Percentiles rank a stretch among this genome's conserved stretches.
Evolutionary conservation across 1,284 basidiomycete species (phyloP).

Genomic region (Cronartium quercuum): DNA sequence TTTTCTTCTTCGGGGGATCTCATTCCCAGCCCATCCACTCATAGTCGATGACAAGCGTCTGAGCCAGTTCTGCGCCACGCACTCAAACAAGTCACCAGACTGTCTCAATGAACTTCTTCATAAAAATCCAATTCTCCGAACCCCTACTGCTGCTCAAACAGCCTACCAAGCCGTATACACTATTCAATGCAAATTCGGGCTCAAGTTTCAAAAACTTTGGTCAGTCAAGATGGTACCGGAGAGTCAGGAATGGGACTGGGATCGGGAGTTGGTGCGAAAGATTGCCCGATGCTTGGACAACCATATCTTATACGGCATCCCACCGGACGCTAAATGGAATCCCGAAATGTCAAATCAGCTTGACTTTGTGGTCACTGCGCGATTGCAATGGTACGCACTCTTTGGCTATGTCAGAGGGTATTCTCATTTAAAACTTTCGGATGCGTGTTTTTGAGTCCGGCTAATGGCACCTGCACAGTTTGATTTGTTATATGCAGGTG

Average conservation of each 20-base stretch:
- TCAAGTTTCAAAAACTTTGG: background rate
- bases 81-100: background rate
- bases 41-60: slow-evolving; percentile 9
- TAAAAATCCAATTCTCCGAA: background rate
- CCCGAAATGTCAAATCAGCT: background rate
- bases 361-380: background rate
- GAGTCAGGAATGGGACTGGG: background rate
- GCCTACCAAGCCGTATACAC: background rate
- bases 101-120: too few species aligned
- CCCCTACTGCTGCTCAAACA: background rate
- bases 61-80: slow-evolving; percentile 1
- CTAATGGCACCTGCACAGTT: too few species aligned
- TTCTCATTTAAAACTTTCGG: too few species aligned
- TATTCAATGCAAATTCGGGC: background rate
- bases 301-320: background rate
- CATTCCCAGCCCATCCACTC: slow-evolving; percentile 16
- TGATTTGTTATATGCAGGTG: background rate
- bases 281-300: background rate
- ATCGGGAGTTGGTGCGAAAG: background rate
- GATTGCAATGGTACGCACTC: background rate
- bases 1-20: background rate
- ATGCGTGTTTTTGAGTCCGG: too few species aligned
- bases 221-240: background rate
- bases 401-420: background rate
- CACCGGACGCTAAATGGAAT: background rate